Evolutionary conservation across 2,329 filamentous ascomycete species (phyloP).

Genomic region (Thielaviopsis euricoi): DNA sequence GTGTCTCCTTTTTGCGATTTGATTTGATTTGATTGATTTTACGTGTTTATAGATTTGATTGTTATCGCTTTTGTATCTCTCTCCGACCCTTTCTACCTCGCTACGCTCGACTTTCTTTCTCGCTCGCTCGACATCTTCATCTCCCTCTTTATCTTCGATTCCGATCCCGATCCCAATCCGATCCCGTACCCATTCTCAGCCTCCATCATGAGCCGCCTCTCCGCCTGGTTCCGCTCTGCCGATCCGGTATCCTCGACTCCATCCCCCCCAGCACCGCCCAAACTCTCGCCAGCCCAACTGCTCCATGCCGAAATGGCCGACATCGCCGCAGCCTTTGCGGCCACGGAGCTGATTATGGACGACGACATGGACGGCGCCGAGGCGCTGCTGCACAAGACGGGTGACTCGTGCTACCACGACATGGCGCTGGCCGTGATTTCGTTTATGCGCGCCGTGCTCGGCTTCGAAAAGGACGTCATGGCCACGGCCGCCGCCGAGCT

Average conservation of each 20-base stretch:
- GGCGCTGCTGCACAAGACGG: slow-evolving; percentile 49
- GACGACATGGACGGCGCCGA: slow-evolving; percentile 82
- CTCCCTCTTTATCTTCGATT: too few relatives aligned
- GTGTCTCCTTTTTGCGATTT: too few relatives aligned
- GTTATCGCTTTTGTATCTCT: background rate
- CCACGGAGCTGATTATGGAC: slow-evolving; percentile 62
- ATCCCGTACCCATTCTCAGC: background rate
- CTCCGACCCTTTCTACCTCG: background rate
- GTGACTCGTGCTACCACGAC: slow-evolving; percentile 67
- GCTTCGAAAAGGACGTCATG: slow-evolving; percentile 87
- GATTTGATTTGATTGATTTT: too few relatives aligned
- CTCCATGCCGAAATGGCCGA: slow-evolving; percentile 32
- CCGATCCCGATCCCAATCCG: too few relatives aligned
- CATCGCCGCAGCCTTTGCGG: slow-evolving; percentile 43
- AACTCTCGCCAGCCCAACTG: slow-evolving; percentile 14
- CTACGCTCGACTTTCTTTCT: background rate
- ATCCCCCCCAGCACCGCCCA: background rate
- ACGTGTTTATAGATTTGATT: too few relatives aligned
- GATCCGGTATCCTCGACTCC: slow-evolving; percentile 15
- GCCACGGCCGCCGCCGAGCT: slow-evolving; percentile 60
- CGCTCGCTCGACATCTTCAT: background rate
- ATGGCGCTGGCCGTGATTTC: slow-evolving; percentile 65
- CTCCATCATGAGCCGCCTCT: slow-evolving; percentile 29
- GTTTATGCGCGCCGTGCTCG: slow-evolving; percentile 74
- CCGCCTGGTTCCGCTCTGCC: slow-evolving; percentile 34